phyloP scores from a whole-genome alignment of 495 filamentous ascomycete species.

The Xeromyces bisporus region DNA sequence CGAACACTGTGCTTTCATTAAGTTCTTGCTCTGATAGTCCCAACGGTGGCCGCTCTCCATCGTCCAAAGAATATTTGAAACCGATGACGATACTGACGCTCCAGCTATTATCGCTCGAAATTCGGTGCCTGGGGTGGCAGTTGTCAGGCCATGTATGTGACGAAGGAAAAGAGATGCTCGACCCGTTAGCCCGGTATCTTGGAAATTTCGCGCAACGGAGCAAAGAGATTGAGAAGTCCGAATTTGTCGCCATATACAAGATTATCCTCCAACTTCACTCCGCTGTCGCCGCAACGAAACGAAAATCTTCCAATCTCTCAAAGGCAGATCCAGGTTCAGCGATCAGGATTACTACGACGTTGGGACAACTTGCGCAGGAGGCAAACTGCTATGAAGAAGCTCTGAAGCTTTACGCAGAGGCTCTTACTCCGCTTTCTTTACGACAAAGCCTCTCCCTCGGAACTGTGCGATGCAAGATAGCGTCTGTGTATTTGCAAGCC shows the following conservation, averaged over 20 bases:
- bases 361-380: constrained; percentile 31
- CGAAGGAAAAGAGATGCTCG: constrained; percentile 47
- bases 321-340: constrained; percentile 12
- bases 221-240: constrained; percentile 20
- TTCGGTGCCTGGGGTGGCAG: constrained; percentile 53
- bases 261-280: constrained; percentile 25
- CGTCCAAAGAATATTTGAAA: constrained; percentile 33
- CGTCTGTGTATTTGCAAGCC: constrained; percentile 22
- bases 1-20: constrained; percentile 48
- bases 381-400: constrained; percentile 28
- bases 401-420: constrained; percentile 20
- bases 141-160: constrained; percentile 53
- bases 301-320: constrained; percentile 7
- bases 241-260: constrained; percentile 24
- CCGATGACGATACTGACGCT: constrained; percentile 44
- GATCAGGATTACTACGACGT: constrained; percentile 17
- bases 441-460: constrained; percentile 20
- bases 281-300: constrained; percentile 13
- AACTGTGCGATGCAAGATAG: constrained; percentile 28
- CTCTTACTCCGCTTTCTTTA: constrained; percentile 15
- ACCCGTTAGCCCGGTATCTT: constrained; percentile 52
- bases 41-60: constrained; percentile 22
- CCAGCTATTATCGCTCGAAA: constrained; percentile 49
- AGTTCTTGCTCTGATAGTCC: constrained; percentile 25
- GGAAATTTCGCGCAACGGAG: constrained; percentile 40